Evolutionary conservation across 169 alveolate genomes (phyloP).

Genomic region (Cystoisospora suis): DNA sequence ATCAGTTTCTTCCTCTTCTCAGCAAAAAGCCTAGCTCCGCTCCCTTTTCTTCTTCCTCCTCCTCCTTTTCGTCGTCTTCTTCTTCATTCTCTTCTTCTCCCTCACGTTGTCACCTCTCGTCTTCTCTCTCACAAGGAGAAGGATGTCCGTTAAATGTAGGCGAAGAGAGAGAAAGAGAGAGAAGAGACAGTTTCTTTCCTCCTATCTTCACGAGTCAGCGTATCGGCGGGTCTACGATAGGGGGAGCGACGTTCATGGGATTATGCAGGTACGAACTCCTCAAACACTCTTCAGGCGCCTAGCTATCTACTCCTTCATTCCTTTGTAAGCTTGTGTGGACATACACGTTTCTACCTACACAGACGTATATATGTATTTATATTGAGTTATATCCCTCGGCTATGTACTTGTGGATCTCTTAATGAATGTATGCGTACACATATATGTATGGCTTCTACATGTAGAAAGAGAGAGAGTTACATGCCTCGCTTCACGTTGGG

Average conservation of each 20-base stretch:
- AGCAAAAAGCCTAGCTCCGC: no score
- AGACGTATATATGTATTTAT: background rate
- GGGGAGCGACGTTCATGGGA: conserved; percentile 67
- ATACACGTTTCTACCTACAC: background rate
- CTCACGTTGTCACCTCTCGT: background rate
- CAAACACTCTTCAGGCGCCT: background rate
- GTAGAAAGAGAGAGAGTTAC: no score
- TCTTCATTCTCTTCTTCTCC: background rate
- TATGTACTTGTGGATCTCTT: no score
- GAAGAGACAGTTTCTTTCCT: background rate
- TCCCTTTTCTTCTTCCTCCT: background rate
- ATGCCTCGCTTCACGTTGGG: no score
- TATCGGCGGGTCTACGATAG: conserved; percentile 66
- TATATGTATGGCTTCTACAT: background rate
- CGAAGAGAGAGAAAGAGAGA: background rate
- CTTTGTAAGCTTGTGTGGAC: no score
- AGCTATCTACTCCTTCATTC: background rate
- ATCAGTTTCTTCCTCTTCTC: background rate
- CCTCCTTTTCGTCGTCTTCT: background rate
- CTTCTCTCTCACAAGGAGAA: background rate
- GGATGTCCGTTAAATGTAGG: no score
- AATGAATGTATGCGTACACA: background rate
- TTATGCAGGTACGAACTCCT: conserved; percentile 32
- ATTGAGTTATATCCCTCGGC: no score
- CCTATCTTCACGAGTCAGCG: conserved; percentile 15